Conservation (phyloP, 164 flowering plant species). For the Stephania yunnanensis region DNA sequence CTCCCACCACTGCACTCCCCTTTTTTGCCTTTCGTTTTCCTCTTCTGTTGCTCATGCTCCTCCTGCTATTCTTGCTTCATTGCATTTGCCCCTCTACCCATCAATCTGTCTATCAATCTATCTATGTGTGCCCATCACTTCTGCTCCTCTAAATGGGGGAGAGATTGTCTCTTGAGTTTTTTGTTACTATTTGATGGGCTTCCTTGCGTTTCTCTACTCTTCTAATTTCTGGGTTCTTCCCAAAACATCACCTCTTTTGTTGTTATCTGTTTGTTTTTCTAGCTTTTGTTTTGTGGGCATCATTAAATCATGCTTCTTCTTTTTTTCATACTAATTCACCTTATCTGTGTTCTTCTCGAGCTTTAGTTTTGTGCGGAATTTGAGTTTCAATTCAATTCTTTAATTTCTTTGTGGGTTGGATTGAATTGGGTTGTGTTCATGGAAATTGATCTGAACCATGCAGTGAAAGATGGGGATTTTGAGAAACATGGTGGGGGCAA, state of each 20-base stretch:
- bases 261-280: slow-evolving; percentile 9
- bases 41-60: slow-evolving; percentile 20
- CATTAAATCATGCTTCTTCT: neutral
- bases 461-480: slow-evolving; percentile 46
- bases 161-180: slow-evolving; percentile 59
- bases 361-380: slow-evolving; percentile 20
- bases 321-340: slow-evolving; percentile 5
- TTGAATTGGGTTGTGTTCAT: slow-evolving; percentile 33
- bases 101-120: neutral
- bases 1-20: slow-evolving; percentile 32
- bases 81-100: slow-evolving; percentile 34
- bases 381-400: neutral
- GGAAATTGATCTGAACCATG: slow-evolving; percentile 92
- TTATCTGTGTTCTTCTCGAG: slow-evolving; percentile 20
- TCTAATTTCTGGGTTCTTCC: slow-evolving; percentile 17
- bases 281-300: slow-evolving; percentile 21
- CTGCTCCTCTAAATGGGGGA: slow-evolving; percentile 55
- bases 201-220: slow-evolving; percentile 19
- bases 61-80: neutral
- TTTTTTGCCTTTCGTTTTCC: slow-evolving; percentile 40
- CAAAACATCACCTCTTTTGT: slow-evolving; percentile 20
- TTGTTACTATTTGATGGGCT: slow-evolving; percentile 50
- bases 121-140: slow-evolving; percentile 42
- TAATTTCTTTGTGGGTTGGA: slow-evolving; percentile 2
- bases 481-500: slow-evolving; percentile 29